A percentile compares a stretch with the other conserved stretches of the same genome.
Conservation (phyloP, 1,284 basidiomycete species). For the Trametes pubescens region DNA sequence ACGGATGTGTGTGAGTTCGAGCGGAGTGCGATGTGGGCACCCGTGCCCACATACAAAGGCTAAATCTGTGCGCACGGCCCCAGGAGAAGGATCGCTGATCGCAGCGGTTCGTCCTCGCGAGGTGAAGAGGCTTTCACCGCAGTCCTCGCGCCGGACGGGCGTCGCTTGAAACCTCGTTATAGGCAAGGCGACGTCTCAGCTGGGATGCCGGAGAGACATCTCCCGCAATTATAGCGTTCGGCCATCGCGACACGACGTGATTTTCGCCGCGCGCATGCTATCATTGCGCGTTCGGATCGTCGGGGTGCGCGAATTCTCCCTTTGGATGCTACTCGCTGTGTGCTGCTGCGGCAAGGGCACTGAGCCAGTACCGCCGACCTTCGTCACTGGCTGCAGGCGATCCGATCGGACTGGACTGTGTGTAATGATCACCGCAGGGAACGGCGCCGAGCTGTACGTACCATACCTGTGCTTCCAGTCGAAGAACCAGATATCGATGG, state of each 20-base stretch:
- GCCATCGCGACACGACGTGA: not conserved
- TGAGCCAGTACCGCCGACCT: not conserved
- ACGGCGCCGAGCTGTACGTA: conserved; percentile 10
- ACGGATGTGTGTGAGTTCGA: not conserved
- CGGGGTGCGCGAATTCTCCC: not conserved
- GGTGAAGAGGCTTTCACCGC: not conserved
- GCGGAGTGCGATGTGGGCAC: not conserved
- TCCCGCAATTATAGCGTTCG: not conserved
- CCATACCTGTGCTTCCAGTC: conserved; percentile 2
- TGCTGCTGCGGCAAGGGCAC: not conserved
- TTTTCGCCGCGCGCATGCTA: not conserved
- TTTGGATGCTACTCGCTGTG: not conserved
- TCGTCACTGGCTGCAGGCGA: not conserved
- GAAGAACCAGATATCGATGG: not conserved
- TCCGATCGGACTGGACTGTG: conserved; percentile 12
- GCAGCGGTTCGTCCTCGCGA: not conserved
- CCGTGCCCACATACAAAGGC: not conserved
- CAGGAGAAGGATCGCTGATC: conserved; percentile 1
- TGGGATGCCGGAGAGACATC: not conserved
- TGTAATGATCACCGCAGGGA: conserved; percentile 11
- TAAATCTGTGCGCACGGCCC: not conserved
- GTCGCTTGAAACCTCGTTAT: no score
- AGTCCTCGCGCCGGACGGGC: not conserved
- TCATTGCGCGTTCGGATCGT: conserved; percentile 1
- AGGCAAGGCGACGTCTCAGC: not conserved